These are phyloP conservation scores for Chrysosporium queenslandicum DNA, from an alignment of 2,329 filamentous ascomycete species.

Conservation along the genomic window DNA sequence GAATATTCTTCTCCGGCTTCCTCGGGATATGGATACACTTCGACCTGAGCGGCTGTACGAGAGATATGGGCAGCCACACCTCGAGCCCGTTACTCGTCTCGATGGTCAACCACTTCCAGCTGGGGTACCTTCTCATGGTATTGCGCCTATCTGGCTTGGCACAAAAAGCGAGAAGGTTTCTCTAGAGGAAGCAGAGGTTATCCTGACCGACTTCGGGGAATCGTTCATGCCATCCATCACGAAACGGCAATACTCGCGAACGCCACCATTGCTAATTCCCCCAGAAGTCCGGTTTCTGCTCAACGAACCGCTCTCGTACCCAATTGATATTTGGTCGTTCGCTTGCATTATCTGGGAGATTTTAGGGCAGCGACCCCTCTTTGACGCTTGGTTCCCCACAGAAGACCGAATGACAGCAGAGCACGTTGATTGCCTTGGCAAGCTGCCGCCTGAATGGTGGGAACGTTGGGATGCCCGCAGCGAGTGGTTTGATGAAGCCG, in stretches of 20 bases:
- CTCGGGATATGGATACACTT: slow-evolving; percentile 17
- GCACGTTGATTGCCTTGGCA: slow-evolving; percentile 23
- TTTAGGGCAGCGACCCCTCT: no score
- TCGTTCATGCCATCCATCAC: slow-evolving; percentile 14
- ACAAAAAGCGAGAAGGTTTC: background rate
- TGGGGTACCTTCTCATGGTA: slow-evolving; percentile 11
- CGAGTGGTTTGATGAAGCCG: slow-evolving; percentile 15
- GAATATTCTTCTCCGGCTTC: slow-evolving; percentile 22
- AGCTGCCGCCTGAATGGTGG: slow-evolving; percentile 19
- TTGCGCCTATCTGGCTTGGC: slow-evolving; percentile 5
- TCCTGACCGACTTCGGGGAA: slow-evolving; percentile 17
- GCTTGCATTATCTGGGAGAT: no score
- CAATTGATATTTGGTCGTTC: slow-evolving; percentile 32
- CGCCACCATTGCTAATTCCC: slow-evolving; percentile 17
- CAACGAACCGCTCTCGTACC: background rate
- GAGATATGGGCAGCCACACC: slow-evolving; percentile 18
- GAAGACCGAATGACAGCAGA: slow-evolving; percentile 20
- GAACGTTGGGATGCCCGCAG: slow-evolving; percentile 2
- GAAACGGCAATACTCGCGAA: slow-evolving; percentile 13
- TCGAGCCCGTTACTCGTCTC: slow-evolving; percentile 13
- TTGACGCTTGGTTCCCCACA: no score
- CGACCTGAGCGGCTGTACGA: slow-evolving; percentile 22
- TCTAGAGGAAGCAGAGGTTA: slow-evolving; percentile 12
- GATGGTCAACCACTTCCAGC: slow-evolving; percentile 11
- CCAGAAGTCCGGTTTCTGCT: slow-evolving; percentile 11